These are phyloP conservation scores for Puccinia hordei DNA, from an alignment of 1,284 basidiomycete genomes.

Conservation along the genomic window DNA sequence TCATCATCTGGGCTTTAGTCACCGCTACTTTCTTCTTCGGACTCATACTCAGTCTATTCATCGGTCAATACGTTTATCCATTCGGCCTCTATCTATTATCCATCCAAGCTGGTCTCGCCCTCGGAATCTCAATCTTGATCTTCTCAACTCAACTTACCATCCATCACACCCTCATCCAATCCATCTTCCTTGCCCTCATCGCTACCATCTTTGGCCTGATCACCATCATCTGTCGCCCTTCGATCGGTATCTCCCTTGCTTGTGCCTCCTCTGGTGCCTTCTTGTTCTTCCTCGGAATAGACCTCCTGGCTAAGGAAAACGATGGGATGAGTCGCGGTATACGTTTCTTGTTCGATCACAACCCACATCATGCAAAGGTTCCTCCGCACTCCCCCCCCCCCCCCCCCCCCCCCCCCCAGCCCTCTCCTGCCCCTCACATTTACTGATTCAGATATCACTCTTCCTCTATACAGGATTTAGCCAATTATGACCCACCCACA, in stretches of 20 bases:
- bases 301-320: constrained; percentile 20
- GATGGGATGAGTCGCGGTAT: constrained; percentile 24
- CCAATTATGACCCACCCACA: constrained; percentile 22
- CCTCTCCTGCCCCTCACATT: neutral
- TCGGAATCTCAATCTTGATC: constrained; percentile 27
- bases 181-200: neutral
- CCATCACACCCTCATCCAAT: neutral
- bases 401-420: neutral
- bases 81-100: constrained; percentile 10
- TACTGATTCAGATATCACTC: neutral
- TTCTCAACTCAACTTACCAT: constrained; percentile 15
- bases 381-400: neutral
- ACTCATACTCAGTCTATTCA: neutral
- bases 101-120: constrained; percentile 17
- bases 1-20: constrained; percentile 27
- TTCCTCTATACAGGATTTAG: neutral
- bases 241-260: neutral
- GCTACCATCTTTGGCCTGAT: neutral
- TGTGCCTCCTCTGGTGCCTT: constrained; percentile 23
- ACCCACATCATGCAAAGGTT: constrained; percentile 29
- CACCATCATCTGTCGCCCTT: neutral
- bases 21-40: constrained; percentile 7
- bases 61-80: neutral
- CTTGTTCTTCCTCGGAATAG: constrained; percentile 18
- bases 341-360: constrained; percentile 35